These are phyloP conservation scores for Closterium sp. DNA, from an alignment of 139 green algal genomes.

Conservation along the genomic window DNA sequence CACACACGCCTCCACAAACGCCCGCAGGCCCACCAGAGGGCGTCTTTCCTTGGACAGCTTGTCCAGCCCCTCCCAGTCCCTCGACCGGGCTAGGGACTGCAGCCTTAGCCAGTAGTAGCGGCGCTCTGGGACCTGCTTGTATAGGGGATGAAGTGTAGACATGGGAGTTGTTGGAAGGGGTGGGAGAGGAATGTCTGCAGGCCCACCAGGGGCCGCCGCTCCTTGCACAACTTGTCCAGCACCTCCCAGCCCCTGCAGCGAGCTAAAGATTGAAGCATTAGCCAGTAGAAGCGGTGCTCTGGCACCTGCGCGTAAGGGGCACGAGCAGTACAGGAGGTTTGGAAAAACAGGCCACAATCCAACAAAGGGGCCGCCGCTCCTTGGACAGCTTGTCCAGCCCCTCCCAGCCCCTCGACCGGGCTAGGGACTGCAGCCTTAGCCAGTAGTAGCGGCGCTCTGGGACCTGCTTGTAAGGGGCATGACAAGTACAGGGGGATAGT, in stretches of 20 bases:
- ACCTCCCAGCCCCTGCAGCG: no score
- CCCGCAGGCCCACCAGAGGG: slow-evolving; percentile 13
- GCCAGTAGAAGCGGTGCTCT: no score
- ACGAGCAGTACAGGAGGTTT: no score
- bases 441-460: slow-evolving; percentile 44
- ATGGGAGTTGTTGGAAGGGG: no score
- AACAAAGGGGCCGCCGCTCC: slow-evolving; percentile 45
- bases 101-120: slow-evolving; percentile 51
- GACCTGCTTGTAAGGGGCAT: background rate
- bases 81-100: slow-evolving; percentile 10
- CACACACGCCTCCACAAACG: slow-evolving; percentile 51
- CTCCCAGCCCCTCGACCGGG: slow-evolving; percentile 37
- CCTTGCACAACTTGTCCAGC: no score
- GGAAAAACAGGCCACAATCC: no score
- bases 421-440: slow-evolving; percentile 36
- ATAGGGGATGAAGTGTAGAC: no score
- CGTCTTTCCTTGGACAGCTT: slow-evolving; percentile 35
- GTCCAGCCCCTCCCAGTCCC: slow-evolving; percentile 43
- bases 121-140: slow-evolving; percentile 21
- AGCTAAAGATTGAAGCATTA: no score
- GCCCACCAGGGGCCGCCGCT: no score
- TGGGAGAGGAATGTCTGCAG: no score
- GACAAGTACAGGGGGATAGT: background rate
- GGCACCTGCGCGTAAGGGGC: no score
- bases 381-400: slow-evolving; percentile 44